Evolutionary conservation across 2,329 filamentous ascomycete species (phyloP), one percentile per base, ranked within the genome.

Genomic region (Gnomoniopsis smithogilvyi): DNA sequence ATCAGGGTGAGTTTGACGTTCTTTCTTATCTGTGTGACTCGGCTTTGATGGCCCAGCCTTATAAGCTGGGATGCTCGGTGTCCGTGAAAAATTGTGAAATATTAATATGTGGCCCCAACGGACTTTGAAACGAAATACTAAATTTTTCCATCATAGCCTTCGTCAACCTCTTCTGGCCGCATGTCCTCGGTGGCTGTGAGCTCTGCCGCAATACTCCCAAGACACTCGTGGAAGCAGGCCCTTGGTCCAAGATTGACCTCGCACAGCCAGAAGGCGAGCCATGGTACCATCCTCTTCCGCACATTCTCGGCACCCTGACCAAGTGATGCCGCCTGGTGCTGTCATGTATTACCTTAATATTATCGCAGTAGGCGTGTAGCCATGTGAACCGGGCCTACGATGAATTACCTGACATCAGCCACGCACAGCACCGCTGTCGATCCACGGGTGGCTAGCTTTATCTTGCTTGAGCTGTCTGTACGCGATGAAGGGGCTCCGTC

Each of bases 151-250:
- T 11, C 21, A 24, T 49, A 84, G 82, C 74, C 1, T 68, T 81
- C 21, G 60, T 82, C 43, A 82, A 83, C 56, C 45, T 84, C 11
- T 70, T 81, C 60, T 85, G 83, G 82, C 79, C 80, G 1, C 69
- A 72, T 26, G 68, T 79, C 47, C 66, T 85, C 43, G 81, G 80
- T 2, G 81, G 80, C 3, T 85, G 83, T 61, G 67, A 79, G 47
- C 68, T 85, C 14, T 76, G 76, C 56, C 75, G 81, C 11, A 72
- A 77, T 47, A 86, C 82, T 0, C 74, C 70, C 26, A 72, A 73
- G 58, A 76, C 68, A 22, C 67, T 85, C n/a, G 72, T 70, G 30
- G 73, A 77, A 38, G 80, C 78, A 11, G 83, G 81, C 0, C 69
- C 74, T 0, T 86, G 83, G 81, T 69, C 73, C 6, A 71, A 73